These are phyloP conservation scores for Aspergillus jensenii DNA, from an alignment of 2,329 filamentous ascomycete genomes.

Conservation along the genomic window DNA sequence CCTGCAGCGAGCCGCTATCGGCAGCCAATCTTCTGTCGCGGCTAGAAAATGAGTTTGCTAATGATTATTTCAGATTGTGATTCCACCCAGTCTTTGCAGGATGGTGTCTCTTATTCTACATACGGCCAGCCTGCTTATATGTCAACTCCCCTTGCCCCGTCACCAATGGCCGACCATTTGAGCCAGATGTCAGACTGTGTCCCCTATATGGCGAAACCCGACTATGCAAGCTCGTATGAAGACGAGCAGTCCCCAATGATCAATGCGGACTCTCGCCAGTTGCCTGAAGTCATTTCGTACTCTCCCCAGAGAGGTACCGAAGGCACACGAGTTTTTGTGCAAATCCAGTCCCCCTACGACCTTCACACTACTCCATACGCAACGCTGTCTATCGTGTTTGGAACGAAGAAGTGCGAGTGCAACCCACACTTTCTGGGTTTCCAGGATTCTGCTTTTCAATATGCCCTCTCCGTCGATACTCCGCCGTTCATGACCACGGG, in stretches of 20 bases:
- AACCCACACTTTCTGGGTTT: conserved; percentile 62
- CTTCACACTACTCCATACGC: conserved; percentile 58
- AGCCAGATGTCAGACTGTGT: conserved; percentile 43
- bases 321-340: conserved; percentile 71
- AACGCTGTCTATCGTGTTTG: conserved; percentile 70
- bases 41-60: conserved; percentile 4
- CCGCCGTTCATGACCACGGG: conserved; percentile 64
- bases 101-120: conserved; percentile 41
- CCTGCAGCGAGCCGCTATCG: neutral
- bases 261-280: conserved; percentile 57
- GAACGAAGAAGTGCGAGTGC: conserved; percentile 70
- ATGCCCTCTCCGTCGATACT: conserved; percentile 70
- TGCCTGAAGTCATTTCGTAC: conserved; percentile 67
- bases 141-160: conserved; percentile 39
- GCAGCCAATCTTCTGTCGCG: neutral
- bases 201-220: conserved; percentile 39
- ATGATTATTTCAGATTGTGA: conserved; percentile 33
- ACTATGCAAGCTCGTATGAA: conserved; percentile 54
- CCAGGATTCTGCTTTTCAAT: conserved; percentile 63
- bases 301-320: conserved; percentile 67
- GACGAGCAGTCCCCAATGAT: conserved; percentile 68
- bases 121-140: conserved; percentile 42
- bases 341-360: conserved; percentile 74
- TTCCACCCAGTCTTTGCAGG: conserved; percentile 38
- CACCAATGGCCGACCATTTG: conserved; percentile 41